A percentile compares a stretch with the other conserved stretches of the same genome.
Conservation (phyloP, 768 basidiomycete genomes). For the Kwoniella dejecticola region DNA sequence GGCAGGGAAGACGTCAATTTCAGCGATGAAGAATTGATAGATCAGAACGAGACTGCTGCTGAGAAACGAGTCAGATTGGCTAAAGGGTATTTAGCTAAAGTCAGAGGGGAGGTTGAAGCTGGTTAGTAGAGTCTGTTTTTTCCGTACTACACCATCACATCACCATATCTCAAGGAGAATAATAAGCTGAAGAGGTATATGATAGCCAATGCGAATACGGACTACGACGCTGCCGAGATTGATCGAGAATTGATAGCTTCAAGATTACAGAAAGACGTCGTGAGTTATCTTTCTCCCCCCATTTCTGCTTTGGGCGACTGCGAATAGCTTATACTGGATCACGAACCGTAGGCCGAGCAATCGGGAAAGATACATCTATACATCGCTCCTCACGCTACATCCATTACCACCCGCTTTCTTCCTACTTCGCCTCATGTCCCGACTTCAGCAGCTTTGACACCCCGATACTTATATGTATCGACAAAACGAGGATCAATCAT, state of each 20-base stretch:
- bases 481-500: slow-evolving; percentile 89
- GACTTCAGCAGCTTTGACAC: slow-evolving; percentile 77
- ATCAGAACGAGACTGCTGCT: slow-evolving; percentile 85
- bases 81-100: slow-evolving; percentile 81
- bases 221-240: slow-evolving; percentile 92
- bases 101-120: slow-evolving; percentile 73
- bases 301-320: neutral
- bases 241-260: slow-evolving; percentile 90
- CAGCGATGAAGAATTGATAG: slow-evolving; percentile 71
- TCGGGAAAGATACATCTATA: slow-evolving; percentile 47
- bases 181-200: too few species aligned
- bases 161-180: too few species aligned
- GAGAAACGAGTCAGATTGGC: slow-evolving; percentile 89
- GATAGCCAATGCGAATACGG: slow-evolving; percentile 69
- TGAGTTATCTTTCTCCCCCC: slow-evolving; percentile 43
- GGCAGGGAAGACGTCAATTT: slow-evolving; percentile 63
- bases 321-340: neutral
- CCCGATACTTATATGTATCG: slow-evolving; percentile 76
- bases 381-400: slow-evolving; percentile 26
- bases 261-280: slow-evolving; percentile 86
- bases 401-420: slow-evolving; percentile 58
- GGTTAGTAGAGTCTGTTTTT: slow-evolving; percentile 27
- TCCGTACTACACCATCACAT: too few species aligned
- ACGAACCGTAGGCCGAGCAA: slow-evolving; percentile 35
- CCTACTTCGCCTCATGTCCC: slow-evolving; percentile 59